Base-by-base conservation (phyloP, 495 filamentous ascomycete species). In the Lasiosphaeris hirsuta region DNA sequence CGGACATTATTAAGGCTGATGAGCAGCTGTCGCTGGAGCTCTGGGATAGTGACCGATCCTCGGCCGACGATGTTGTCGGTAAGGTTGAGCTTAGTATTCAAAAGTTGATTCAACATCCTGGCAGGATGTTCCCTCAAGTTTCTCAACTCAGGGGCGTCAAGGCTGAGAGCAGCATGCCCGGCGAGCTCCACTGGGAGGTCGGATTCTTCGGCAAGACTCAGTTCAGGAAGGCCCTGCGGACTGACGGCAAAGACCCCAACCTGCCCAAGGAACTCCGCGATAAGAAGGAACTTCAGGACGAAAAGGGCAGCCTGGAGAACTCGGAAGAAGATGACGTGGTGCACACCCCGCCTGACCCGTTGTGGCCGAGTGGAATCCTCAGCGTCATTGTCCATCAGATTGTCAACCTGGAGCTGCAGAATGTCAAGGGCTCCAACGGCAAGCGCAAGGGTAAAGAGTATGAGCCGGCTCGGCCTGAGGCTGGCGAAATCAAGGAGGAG, bases 171-270 rank as follows among this genome's bases (percentile, higher is more conserved):
- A 82, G 82, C 53, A 97, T 97, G 92, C 93, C 93, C 0, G 93
- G 93, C 47, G 85, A 96, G 66, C 76, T 97, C 19, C 86, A 93
- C 68, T 97, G 93, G 93, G 93, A 96, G 68, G 91, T 97, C 42
- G 92, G 92, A 7, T 97, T 86, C 72, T 97, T 96, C 54, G 84
- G 84, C 53, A 96, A 96, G 75, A 89, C 93, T 4, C 82, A 90
- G 56, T 87, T 96, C 72, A 78, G 93, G 33, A 79, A 84, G 35
- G 92, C 90, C 23, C 76, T 97, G 39, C 78, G 89, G 7, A 96
- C 90, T 4, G 88, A 95, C 69, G 93, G 93, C 38, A 89, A 90
- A 73, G 85, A 96, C 67, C 78, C 80, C 53, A 85, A 81, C 55
- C 78, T 97, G 2, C 91, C 90, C 1, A 73, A 83, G 17, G 79